Evolutionary conservation across 179 eudicot genomes (phyloP).

Genomic region (Beta lomatogona): DNA sequence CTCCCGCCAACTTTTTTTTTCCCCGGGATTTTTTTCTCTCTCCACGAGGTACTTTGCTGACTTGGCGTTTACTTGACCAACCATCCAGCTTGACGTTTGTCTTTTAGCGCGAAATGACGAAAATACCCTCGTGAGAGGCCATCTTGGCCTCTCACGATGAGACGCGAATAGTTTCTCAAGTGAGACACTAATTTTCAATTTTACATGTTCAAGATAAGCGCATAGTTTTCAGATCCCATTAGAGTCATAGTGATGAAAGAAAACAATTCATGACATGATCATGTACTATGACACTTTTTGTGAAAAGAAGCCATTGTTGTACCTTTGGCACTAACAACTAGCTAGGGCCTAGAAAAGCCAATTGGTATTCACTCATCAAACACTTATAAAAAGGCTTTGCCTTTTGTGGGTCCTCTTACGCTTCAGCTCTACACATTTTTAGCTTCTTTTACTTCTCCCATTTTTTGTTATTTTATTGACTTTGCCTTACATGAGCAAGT

Average conservation of each 20-base stretch:
- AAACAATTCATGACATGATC: not conserved
- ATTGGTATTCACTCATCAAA: slow-evolving; percentile 20
- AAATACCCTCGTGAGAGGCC: too few species aligned
- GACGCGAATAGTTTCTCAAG: too few species aligned
- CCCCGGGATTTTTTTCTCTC: too few species aligned
- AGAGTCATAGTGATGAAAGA: not conserved
- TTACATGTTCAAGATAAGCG: not conserved
- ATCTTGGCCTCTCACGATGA: too few species aligned
- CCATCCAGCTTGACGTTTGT: too few species aligned
- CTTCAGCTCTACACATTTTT: slow-evolving; percentile 13
- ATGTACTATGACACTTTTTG: not conserved
- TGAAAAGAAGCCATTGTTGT: slow-evolving; percentile 15
- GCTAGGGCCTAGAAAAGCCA: slow-evolving; percentile 16
- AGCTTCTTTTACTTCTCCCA: too few species aligned
- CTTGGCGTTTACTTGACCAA: too few species aligned
- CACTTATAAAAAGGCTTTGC: not conserved
- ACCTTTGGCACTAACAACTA: slow-evolving; percentile 5
- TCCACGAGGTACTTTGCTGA: too few species aligned
- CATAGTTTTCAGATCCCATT: slow-evolving; percentile 1
- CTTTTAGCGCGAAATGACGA: too few species aligned
- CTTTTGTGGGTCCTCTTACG: slow-evolving; percentile 10
- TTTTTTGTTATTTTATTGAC: too few species aligned
- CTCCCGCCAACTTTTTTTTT: too few species aligned
- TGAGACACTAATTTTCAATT: not conserved
- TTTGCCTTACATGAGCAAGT: too few species aligned